Conservation (phyloP, 2,329 filamentous ascomycete genomes). For the Aspergillus costaricaensis region DNA sequence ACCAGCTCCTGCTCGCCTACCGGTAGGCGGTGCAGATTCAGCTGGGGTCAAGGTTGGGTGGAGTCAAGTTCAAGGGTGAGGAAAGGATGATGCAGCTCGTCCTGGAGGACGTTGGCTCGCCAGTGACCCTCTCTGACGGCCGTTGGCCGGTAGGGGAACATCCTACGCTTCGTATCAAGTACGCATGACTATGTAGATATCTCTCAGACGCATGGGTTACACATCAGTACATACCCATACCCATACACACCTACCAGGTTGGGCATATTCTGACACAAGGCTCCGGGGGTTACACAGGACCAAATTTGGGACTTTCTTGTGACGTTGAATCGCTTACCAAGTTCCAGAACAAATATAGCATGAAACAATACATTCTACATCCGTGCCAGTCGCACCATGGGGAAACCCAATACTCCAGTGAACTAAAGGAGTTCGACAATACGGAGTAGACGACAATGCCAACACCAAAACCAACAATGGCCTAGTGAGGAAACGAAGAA, state of each 20-base stretch:
- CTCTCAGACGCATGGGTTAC: not conserved
- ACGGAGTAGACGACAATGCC: not conserved
- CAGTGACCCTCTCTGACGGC: not conserved
- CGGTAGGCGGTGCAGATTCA: not conserved
- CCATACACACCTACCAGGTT: not conserved
- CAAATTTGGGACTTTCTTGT: not conserved
- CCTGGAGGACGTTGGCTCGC: not conserved
- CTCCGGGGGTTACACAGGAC: not conserved
- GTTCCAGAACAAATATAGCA: conserved; percentile 1
- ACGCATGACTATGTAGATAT: not conserved
- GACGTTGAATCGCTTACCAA: not conserved
- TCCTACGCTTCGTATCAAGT: not conserved
- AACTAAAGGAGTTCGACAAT: not conserved
- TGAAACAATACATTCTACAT: not conserved
- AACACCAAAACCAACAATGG: conserved; percentile 1
- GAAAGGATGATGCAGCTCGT: not conserved
- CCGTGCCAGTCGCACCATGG: not conserved
- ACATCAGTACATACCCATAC: not conserved
- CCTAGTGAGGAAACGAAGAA: not conserved
- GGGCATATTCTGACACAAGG: not conserved
- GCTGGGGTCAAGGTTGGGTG: not conserved
- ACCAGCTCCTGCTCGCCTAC: too few species aligned
- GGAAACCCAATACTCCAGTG: not conserved
- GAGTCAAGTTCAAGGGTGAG: not conserved
- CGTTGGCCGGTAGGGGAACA: not conserved